Conservation (phyloP, 257 asterid genomes). For the Thymus quinquecostatus region DNA sequence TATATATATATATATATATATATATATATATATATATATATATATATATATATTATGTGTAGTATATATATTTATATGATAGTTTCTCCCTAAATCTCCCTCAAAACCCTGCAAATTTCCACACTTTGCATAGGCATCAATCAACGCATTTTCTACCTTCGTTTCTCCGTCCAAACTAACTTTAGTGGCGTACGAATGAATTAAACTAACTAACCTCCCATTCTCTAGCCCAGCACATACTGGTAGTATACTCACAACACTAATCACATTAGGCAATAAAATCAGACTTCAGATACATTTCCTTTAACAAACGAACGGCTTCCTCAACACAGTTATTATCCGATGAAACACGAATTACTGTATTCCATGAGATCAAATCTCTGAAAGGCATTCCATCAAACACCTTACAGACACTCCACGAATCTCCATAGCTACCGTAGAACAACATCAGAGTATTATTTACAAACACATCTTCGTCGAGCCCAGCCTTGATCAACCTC, state of each 20-base stretch:
- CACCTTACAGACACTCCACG: neutral
- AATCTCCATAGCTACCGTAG: neutral
- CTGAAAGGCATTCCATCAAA: neutral
- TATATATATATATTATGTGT: neutral
- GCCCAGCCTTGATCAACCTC: neutral
- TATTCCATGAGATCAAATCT: constrained; percentile 8
- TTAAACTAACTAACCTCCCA: neutral
- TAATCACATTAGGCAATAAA: constrained; percentile 9
- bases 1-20: neutral
- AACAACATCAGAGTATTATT: constrained; percentile 8
- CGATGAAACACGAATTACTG: constrained; percentile 7
- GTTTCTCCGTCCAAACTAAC: neutral
- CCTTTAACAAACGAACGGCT: constrained; percentile 1
- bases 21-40: neutral
- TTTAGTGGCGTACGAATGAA: neutral
- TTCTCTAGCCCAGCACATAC: neutral
- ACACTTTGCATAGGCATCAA: constrained; percentile 1
- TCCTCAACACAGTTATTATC: neutral
- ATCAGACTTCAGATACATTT: neutral
- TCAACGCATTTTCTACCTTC: constrained; percentile 2
- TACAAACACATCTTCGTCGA: constrained; percentile 3
- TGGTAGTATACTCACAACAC: constrained; percentile 4
- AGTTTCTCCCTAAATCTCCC: neutral
- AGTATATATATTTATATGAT: too few relatives aligned
- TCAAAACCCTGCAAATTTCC: neutral